Evolutionary conservation across 768 basidiomycete genomes (phyloP).

Genomic region (Lenzites betulinus): DNA sequence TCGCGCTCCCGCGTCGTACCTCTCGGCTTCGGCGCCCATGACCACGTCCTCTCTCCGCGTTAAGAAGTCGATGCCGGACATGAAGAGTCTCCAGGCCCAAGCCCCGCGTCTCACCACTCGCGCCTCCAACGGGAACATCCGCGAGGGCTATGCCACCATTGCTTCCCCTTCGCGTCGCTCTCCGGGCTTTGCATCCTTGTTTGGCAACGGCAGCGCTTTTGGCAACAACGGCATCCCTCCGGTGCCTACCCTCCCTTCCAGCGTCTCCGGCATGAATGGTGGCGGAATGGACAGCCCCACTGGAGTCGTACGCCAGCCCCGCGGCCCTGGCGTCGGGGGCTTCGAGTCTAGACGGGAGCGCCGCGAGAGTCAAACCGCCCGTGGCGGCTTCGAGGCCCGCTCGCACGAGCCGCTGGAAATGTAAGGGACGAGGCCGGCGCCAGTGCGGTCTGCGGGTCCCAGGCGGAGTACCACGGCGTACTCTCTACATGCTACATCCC

Average conservation of each 20-base stretch:
- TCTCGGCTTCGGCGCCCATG: constrained; percentile 54
- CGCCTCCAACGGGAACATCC: constrained; percentile 87
- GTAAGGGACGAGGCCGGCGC: constrained; percentile 36
- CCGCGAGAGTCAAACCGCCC: constrained; percentile 59
- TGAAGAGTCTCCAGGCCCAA: constrained; percentile 82
- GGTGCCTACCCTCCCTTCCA: constrained; percentile 75
- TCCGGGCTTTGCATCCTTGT: constrained; percentile 72
- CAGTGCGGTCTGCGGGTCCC: constrained; percentile 1
- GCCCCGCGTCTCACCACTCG: constrained; percentile 79
- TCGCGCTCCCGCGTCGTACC: constrained; percentile 80
- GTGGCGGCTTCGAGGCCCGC: constrained; percentile 74
- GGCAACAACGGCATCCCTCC: constrained; percentile 60
- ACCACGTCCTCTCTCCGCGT: constrained; percentile 65
- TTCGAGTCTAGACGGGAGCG: constrained; percentile 59
- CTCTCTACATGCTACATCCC: constrained; percentile 15
- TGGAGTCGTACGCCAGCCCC: constrained; percentile 81
- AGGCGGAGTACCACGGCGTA: constrained; percentile 13
- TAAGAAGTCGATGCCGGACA: constrained; percentile 99
- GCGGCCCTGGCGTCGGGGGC: constrained; percentile 79
- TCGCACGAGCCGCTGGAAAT: constrained; percentile 88
- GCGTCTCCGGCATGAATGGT: constrained; percentile 46
- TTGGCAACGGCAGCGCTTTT: constrained; percentile 48
- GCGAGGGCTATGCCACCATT: constrained; percentile 84
- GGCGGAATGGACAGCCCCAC: constrained; percentile 39
- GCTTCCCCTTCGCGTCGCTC: constrained; percentile 79